Evolutionary conservation across 1,284 basidiomycete genomes (phyloP).

Genomic region (Tausonia pullulans): DNA sequence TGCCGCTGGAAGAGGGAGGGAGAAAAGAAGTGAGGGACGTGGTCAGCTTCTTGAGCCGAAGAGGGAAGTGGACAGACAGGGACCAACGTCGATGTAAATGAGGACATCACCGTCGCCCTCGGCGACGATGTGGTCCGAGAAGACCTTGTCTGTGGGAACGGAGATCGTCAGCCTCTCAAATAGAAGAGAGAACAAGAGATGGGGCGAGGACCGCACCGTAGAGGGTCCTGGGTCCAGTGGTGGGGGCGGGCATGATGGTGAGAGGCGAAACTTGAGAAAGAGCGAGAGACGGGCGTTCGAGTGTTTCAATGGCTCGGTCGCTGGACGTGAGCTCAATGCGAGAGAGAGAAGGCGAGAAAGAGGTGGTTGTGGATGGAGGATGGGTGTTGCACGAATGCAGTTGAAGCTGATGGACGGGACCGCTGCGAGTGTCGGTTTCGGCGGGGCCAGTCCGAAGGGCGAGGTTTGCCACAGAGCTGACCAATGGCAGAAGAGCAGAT

Average conservation of each 20-base stretch:
- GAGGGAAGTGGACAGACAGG: conserved; percentile 16
- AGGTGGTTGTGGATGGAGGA: no score
- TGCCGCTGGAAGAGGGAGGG: conserved; percentile 45
- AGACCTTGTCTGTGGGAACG: conserved; percentile 42
- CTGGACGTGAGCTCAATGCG: no score
- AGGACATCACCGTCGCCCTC: conserved; percentile 75
- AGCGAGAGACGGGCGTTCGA: background rate
- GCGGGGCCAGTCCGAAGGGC: no score
- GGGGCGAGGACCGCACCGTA: conserved; percentile 40
- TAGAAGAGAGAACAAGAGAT: background rate
- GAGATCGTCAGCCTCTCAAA: background rate
- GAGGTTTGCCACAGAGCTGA: no score
- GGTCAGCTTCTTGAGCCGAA: background rate
- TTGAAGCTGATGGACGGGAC: no score
- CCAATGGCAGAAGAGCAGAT: no score
- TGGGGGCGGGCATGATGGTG: conserved; percentile 34
- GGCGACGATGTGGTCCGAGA: conserved; percentile 82
- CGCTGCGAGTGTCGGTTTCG: no score
- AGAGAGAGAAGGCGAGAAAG: no score
- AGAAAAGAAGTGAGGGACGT: conserved; percentile 5
- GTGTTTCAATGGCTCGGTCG: no score
- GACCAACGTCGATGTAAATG: conserved; percentile 81
- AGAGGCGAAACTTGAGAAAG: background rate
- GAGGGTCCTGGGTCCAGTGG: conserved; percentile 57
- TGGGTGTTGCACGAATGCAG: no score